Conservation (phyloP, 495 filamentous ascomycete genomes). For the Aspergillus hancockii region DNA sequence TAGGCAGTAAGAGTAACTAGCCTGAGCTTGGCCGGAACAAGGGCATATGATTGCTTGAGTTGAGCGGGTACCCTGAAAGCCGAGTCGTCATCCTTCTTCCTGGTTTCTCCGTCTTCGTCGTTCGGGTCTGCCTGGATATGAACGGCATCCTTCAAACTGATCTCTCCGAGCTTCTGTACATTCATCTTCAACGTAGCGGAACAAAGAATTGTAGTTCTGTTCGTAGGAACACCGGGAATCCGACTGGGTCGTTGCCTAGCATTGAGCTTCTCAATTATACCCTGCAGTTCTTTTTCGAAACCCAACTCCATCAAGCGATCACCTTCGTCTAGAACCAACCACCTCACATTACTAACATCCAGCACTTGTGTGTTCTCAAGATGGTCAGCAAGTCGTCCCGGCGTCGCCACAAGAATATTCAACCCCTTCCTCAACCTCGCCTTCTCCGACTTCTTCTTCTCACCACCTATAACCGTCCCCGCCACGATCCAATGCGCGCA, state of each 20-base stretch:
- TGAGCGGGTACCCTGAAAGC: slow-evolving; percentile 86
- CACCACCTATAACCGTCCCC: slow-evolving; percentile 90
- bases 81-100: slow-evolving; percentile 46
- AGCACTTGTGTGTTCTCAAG: slow-evolving; percentile 86
- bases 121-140: slow-evolving; percentile 73
- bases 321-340: slow-evolving; percentile 93
- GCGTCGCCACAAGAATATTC: slow-evolving; percentile 93
- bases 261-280: slow-evolving; percentile 75
- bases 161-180: slow-evolving; percentile 87
- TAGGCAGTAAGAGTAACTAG: slow-evolving; percentile 82
- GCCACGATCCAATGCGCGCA: slow-evolving; percentile 88
- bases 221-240: slow-evolving; percentile 64
- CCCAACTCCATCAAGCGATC: slow-evolving; percentile 96
- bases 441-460: slow-evolving; percentile 97
- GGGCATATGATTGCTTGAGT: slow-evolving; percentile 83
- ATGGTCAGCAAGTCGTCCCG: slow-evolving; percentile 87
- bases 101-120: slow-evolving; percentile 40
- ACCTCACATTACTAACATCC: slow-evolving; percentile 84
- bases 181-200: slow-evolving; percentile 97
- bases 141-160: slow-evolving; percentile 89
- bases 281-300: slow-evolving; percentile 84
- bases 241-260: slow-evolving; percentile 44
- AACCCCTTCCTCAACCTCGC: slow-evolving; percentile 87
- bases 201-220: slow-evolving; percentile 86
- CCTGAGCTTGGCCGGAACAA: slow-evolving; percentile 85